These are phyloP conservation scores for Podospora pseudopauciseta DNA, from an alignment of 495 filamentous ascomycete genomes.

Conservation along the genomic window DNA sequence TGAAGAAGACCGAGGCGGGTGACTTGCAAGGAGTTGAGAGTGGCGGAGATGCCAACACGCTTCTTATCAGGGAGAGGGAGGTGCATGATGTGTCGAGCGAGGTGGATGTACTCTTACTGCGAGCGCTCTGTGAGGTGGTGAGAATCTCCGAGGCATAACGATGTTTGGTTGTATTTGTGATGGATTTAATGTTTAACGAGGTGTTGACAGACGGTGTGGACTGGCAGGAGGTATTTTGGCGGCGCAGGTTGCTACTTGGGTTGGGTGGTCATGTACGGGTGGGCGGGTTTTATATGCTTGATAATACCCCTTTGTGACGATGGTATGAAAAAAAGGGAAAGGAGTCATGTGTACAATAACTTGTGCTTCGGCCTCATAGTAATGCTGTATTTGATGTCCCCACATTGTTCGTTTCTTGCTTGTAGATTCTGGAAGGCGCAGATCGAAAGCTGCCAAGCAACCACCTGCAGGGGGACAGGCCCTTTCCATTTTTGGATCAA, in stretches of 20 bases:
- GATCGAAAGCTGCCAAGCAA: neutral
- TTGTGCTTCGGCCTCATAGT: neutral
- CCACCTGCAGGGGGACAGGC: neutral
- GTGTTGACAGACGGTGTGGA: neutral
- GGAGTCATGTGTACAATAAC: neutral
- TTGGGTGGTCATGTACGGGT: neutral
- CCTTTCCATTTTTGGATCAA: neutral
- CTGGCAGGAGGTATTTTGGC: neutral
- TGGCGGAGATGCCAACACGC: neutral
- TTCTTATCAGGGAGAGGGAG: slow-evolving; percentile 5
- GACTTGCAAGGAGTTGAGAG: neutral
- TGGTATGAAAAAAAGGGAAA: neutral
- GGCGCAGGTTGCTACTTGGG: too few species aligned
- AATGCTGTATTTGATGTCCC: neutral
- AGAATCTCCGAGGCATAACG: slow-evolving; percentile 32
- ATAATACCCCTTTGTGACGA: neutral
- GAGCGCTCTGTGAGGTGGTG: slow-evolving; percentile 44
- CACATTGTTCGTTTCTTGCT: neutral
- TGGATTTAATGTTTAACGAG: neutral
- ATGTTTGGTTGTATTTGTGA: neutral
- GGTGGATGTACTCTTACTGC: slow-evolving; percentile 38
- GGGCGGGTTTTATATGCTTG: neutral
- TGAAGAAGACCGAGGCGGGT: slow-evolving; percentile 26
- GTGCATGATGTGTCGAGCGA: slow-evolving; percentile 17
- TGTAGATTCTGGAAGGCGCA: neutral